A percentile compares a stretch with the other conserved stretches of the same genome.
Conservation (phyloP, 2,329 filamentous ascomycete genomes). For the Phialophora verrucosa region DNA sequence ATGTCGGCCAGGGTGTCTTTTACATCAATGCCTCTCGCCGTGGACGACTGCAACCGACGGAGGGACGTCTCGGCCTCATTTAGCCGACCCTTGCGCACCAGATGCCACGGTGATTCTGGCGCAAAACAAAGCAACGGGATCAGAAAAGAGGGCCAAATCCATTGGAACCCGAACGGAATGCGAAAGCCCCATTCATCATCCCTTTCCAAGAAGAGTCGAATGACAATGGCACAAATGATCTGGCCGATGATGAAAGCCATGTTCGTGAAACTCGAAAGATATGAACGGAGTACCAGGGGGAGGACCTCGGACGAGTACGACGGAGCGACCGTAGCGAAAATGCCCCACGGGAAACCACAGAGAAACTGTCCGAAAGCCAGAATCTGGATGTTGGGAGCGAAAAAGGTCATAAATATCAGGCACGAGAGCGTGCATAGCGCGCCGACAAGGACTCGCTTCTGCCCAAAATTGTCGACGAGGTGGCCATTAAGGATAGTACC, state of each 20-base stretch:
- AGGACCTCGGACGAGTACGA: constrained; percentile 33
- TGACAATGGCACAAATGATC: constrained; percentile 44
- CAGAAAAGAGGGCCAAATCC: constrained; percentile 40
- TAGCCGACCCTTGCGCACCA: constrained; percentile 38
- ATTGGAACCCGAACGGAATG: constrained; percentile 32
- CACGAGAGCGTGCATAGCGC: constrained; percentile 25
- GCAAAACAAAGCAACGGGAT: constrained; percentile 38
- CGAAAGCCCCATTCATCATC: constrained; percentile 41
- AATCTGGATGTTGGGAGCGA: constrained; percentile 39
- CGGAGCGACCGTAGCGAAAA: constrained; percentile 32
- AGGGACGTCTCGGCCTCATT: constrained; percentile 39
- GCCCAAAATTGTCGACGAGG: constrained; percentile 29
- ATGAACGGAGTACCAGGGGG: constrained; percentile 29
- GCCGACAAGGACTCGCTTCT: constrained; percentile 32
- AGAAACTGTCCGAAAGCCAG: constrained; percentile 41
- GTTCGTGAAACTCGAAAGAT: constrained; percentile 25
- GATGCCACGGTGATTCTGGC: constrained; percentile 41
- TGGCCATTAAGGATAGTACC: constrained; percentile 30
- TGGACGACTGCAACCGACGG: constrained; percentile 36
- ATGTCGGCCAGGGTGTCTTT: constrained; percentile 46
- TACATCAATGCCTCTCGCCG: constrained; percentile 21
- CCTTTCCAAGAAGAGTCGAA: constrained; percentile 30
- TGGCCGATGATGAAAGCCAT: constrained; percentile 38
- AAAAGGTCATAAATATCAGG: constrained; percentile 43
- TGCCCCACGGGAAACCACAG: constrained; percentile 38